Evolutionary conservation across 2,329 filamentous ascomycete species (phyloP).

Genomic region (Gaeumannomyces tritici): DNA sequence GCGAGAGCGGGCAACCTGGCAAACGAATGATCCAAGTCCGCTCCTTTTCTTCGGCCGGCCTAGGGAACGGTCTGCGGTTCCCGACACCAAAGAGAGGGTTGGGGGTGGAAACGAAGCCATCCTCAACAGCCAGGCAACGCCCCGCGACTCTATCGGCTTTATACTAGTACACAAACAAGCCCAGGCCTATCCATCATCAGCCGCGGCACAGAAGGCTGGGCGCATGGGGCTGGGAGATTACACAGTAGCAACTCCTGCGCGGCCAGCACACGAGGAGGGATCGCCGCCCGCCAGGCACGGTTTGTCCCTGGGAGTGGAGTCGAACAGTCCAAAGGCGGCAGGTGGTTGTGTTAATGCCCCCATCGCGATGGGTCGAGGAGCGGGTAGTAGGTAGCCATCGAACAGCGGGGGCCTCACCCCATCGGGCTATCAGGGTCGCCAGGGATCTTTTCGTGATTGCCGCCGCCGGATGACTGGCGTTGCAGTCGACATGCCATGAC

Average conservation of each 20-base stretch:
- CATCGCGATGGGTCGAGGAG: background rate
- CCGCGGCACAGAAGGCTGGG: background rate
- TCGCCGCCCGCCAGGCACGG: background rate
- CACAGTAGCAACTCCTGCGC: no score
- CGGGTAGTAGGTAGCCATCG: background rate
- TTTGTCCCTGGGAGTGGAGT: background rate
- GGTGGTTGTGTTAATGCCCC: background rate
- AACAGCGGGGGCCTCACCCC: no score
- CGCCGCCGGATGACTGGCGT: no score
- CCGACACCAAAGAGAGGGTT: background rate
- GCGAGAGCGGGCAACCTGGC: no score
- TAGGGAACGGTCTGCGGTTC: no score
- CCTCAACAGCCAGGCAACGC: background rate
- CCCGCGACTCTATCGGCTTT: no score
- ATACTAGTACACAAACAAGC: background rate
- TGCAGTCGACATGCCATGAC: no score
- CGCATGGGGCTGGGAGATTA: background rate
- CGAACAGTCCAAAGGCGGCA: background rate
- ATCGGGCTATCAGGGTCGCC: no score
- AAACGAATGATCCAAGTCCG: background rate
- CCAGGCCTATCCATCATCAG: background rate
- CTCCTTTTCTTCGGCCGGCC: no score
- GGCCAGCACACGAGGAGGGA: background rate
- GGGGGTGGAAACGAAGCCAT: background rate
- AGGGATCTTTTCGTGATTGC: background rate